Percentiles rank a stretch among this genome's conserved stretches.
Conservation (phyloP, 2,329 filamentous ascomycete genomes). For the Xylaria sp. region DNA sequence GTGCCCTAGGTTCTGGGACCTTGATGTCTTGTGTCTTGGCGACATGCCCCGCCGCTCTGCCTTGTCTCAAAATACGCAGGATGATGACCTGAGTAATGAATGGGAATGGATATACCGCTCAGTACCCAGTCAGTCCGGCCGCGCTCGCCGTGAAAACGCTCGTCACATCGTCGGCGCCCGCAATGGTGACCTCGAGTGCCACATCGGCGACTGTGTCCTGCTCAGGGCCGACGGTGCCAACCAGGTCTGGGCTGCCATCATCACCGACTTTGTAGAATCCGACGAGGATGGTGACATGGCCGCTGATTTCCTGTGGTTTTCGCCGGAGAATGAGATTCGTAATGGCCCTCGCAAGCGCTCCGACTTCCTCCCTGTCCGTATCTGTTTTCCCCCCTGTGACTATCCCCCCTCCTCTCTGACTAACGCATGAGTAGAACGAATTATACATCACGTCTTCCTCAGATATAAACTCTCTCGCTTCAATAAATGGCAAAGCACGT, state of each 20-base stretch:
- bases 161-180: conserved; percentile 76
- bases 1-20: not conserved
- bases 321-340: conserved; percentile 84
- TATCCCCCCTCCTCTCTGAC: conserved; percentile 22
- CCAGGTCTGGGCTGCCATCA: conserved; percentile 90
- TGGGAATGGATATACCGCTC: conserved; percentile 81
- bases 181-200: conserved; percentile 81
- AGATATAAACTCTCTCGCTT: conserved; percentile 84
- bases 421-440: conserved; percentile 67
- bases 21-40: not conserved
- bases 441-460: conserved; percentile 88
- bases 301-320: conserved; percentile 95
- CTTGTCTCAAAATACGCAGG: conserved; percentile 71
- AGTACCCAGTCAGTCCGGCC: conserved; percentile 11
- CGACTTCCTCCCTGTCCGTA: conserved; percentile 72
- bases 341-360: conserved; percentile 81
- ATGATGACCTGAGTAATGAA: conserved; percentile 80
- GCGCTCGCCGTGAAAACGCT: conserved; percentile 30
- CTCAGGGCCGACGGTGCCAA: conserved; percentile 86
- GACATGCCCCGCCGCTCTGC: conserved; percentile 24
- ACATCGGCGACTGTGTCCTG: conserved; percentile 80
- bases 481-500: conserved; percentile 87
- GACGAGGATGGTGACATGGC: conserved; percentile 77
- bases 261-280: conserved; percentile 79
- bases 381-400: not conserved